Percentiles rank a stretch among this genome's conserved stretches.
phyloP scores from a whole-genome alignment of 306 rosid genomes.

The Pachyrhizus erosus region DNA sequence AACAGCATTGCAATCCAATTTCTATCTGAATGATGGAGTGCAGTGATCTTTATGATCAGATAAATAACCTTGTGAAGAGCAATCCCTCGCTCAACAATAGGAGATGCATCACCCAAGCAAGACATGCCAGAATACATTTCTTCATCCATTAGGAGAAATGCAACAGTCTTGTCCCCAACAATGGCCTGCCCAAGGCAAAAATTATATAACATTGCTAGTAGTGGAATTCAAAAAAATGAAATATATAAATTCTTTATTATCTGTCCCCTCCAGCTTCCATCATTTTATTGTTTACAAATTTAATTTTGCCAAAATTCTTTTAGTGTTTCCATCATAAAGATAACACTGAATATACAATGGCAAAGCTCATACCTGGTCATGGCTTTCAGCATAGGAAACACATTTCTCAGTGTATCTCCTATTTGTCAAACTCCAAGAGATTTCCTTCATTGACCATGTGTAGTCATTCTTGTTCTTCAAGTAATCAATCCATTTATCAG shows the following conservation, averaged over 20 bases:
- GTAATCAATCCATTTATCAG: conserved; percentile 94
- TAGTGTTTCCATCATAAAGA: conserved; percentile 38
- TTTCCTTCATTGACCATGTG: conserved; percentile 89
- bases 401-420: conserved; percentile 95
- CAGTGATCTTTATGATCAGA: conserved; percentile 26
- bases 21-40: conserved; percentile 23
- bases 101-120: conserved; percentile 76
- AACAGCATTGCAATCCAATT: conserved; percentile 33
- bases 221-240: conserved; percentile 7
- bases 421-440: conserved; percentile 78
- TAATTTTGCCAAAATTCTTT: conserved; percentile 21
- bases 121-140: conserved; percentile 99
- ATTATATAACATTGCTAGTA: conserved; percentile 8
- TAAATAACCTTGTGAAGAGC: conserved; percentile 89
- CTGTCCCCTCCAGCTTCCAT: conserved; percentile 18
- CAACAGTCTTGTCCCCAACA: conserved; percentile 94
- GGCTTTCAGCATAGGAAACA: conserved; percentile 94
- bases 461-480: conserved; percentile 81
- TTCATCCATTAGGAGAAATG: conserved; percentile 81
- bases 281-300: conserved; percentile 37
- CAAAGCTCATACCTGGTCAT: conserved; percentile 78
- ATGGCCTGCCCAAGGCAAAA: conserved; percentile 69
- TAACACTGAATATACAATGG: conserved; percentile 29
- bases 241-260: conserved; percentile 19
- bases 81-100: conserved; percentile 82